These are phyloP conservation scores for Trichosporon inkin DNA, from an alignment of 1,284 basidiomycete genomes.

Conservation along the genomic window DNA sequence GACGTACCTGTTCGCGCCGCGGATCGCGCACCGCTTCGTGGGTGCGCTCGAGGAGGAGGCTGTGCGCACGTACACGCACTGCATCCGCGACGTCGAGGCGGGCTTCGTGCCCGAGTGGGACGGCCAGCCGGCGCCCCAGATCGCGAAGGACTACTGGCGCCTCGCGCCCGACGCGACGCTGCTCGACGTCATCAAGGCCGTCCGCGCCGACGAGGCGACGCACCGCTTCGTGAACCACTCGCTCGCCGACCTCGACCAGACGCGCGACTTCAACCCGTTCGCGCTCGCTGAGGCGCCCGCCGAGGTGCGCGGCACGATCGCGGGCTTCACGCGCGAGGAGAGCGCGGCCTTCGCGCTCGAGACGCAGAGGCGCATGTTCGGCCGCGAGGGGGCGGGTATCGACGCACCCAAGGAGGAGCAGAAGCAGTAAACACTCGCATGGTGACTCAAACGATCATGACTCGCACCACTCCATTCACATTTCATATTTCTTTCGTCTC, in stretches of 20 bases:
- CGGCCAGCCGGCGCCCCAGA: constrained; percentile 68
- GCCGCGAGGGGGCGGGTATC: background rate
- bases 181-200: constrained; percentile 81
- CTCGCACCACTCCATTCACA: too few species aligned
- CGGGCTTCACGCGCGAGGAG: constrained; percentile 71
- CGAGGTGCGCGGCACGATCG: constrained; percentile 67
- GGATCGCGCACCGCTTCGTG: constrained; percentile 86
- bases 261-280: constrained; percentile 83
- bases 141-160: constrained; percentile 85
- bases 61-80: constrained; percentile 78
- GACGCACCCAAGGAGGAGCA: constrained; percentile 2
- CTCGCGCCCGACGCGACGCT: constrained; percentile 67
- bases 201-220: constrained; percentile 86
- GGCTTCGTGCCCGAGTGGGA: constrained; percentile 83
- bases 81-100: constrained; percentile 77
- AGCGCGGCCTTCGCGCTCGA: constrained; percentile 55
- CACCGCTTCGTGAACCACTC: constrained; percentile 92
- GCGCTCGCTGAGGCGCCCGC: constrained; percentile 84
- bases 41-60: constrained; percentile 95
- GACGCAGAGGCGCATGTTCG: constrained; percentile 41
- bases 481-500: background rate
- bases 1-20: constrained; percentile 75
- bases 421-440: background rate
- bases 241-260: constrained; percentile 72
- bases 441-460: too few species aligned